Conservation (phyloP, 371 early-diverging fungal genomes). For the Lichtheimia ornata region DNA sequence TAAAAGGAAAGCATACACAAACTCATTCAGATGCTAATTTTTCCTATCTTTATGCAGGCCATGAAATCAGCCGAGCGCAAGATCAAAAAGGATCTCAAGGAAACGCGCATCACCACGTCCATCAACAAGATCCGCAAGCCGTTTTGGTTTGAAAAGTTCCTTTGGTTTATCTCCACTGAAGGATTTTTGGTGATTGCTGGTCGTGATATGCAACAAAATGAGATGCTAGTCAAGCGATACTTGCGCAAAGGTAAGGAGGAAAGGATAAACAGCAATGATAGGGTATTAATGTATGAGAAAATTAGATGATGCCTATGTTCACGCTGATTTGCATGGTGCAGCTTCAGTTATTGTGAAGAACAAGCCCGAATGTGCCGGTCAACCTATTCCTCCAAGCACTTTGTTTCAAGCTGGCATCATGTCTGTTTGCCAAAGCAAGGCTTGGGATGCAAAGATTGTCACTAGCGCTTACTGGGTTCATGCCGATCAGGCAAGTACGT, state of each 20-base stretch:
- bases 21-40: not conserved
- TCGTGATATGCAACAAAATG: slow-evolving; percentile 97
- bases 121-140: slow-evolving; percentile 89
- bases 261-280: not conserved
- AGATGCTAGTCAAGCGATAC: slow-evolving; percentile 91
- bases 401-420: slow-evolving; percentile 95
- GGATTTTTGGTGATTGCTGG: slow-evolving; percentile 96
- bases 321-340: slow-evolving; percentile 97
- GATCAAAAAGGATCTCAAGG: slow-evolving; percentile 79
- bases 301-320: slow-evolving; percentile 90
- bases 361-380: slow-evolving; percentile 56
- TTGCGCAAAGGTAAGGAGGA: slow-evolving; percentile 53
- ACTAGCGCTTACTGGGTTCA: slow-evolving; percentile 97
- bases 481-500: slow-evolving; percentile 66
- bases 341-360: slow-evolving; percentile 95
- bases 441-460: slow-evolving; percentile 98
- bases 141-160: slow-evolving; percentile 99
- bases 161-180: slow-evolving; percentile 97
- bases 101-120: slow-evolving; percentile 69
- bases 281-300: not conserved
- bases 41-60: slow-evolving; percentile 45
- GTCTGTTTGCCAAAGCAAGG: slow-evolving; percentile 94
- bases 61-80: slow-evolving; percentile 90
- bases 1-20: slow-evolving; percentile 2
- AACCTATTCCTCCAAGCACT: slow-evolving; percentile 86